Conservation (phyloP, 768 basidiomycete species). For the Brasilioporus rufonigricans region DNA sequence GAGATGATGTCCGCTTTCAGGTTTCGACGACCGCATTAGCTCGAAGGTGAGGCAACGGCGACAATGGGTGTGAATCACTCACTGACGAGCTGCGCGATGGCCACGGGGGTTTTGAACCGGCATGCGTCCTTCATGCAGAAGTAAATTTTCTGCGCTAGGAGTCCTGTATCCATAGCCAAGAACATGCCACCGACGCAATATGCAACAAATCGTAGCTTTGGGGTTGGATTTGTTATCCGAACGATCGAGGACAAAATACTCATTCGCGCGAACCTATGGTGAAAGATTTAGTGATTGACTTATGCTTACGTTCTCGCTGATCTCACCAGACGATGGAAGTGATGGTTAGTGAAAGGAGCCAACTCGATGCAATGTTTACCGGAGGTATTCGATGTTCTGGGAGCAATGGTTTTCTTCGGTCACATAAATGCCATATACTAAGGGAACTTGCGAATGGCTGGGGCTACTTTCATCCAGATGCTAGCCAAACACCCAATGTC, state of each 20-base stretch:
- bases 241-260: conserved; percentile 28
- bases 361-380: neutral
- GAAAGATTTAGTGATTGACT: neutral
- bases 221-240: conserved; percentile 18
- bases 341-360: conserved; percentile 20
- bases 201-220: conserved; percentile 8
- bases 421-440: neutral
- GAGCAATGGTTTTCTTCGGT: neutral
- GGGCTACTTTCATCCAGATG: conserved; percentile 16
- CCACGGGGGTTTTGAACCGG: neutral
- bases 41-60: neutral
- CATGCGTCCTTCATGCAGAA: conserved; percentile 9
- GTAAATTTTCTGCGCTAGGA: conserved; percentile 20
- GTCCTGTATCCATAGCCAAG: conserved; percentile 9
- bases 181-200: conserved; percentile 19
- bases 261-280: conserved; percentile 24
- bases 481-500: conserved; percentile 19
- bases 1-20: conserved; percentile 23
- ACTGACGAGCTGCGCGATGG: conserved; percentile 26
- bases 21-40: neutral
- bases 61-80: neutral
- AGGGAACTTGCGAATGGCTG: conserved; percentile 7
- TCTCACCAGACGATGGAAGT: conserved; percentile 25
- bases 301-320: too few species aligned
- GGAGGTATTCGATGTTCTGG: neutral